phyloP scores from a whole-genome alignment of 2,329 filamentous ascomycete genomes.

The Trichoderma hamatum region DNA sequence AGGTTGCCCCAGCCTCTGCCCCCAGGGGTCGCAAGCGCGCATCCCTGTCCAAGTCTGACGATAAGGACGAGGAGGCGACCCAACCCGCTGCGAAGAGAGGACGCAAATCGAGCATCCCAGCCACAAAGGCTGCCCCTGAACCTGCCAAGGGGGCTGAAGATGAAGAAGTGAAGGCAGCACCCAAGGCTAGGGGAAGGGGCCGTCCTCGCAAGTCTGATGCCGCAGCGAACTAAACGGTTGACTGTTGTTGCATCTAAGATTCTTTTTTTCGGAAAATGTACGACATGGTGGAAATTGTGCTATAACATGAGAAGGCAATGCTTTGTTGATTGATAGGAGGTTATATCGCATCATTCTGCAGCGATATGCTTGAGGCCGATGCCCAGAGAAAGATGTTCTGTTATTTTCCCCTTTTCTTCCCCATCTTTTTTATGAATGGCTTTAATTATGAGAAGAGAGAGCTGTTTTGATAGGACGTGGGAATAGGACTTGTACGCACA shows the following conservation, averaged over 20 bases:
- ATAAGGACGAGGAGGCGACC: conserved; percentile 29
- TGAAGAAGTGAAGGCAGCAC: conserved; percentile 11
- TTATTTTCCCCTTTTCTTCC: not conserved
- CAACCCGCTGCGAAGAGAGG: conserved; percentile 38
- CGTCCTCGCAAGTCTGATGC: conserved; percentile 34
- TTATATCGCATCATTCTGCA: not conserved
- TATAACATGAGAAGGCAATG: not conserved
- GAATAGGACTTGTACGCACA: not conserved
- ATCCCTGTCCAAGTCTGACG: conserved; percentile 24
- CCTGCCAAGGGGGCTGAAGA: conserved; percentile 1
- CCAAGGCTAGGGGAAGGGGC: conserved; percentile 26
- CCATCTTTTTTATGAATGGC: not conserved
- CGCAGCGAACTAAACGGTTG: not conserved
- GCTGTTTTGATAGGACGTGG: not conserved
- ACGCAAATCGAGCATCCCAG: conserved; percentile 26
- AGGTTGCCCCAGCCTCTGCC: conserved; percentile 20
- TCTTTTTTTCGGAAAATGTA: no score
- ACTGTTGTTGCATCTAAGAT: not conserved
- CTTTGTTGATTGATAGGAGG: not conserved
- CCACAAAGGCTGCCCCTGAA: conserved; percentile 17
- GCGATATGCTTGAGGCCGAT: not conserved
- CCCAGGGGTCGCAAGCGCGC: conserved; percentile 28
- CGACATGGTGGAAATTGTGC: not conserved
- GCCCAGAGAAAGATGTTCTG: not conserved
- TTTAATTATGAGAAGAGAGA: not conserved